Evolutionary conservation across 2,329 filamentous ascomycete species (phyloP), one percentile per base, ranked within the genome.

Genomic region (Cercospora sojina): DNA sequence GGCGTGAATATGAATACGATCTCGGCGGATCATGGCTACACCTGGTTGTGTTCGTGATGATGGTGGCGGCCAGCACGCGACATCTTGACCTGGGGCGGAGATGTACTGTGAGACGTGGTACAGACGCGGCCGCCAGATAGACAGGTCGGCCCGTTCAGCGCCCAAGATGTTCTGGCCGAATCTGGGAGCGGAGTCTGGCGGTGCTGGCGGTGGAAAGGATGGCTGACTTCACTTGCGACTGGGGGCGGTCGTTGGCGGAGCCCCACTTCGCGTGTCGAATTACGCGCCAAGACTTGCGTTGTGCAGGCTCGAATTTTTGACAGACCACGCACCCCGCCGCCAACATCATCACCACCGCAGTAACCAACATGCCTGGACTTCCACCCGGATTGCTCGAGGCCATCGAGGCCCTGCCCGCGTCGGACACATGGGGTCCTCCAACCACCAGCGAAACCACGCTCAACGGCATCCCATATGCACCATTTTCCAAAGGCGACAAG

Each of bases 401-500:
- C 64, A 81, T 84, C 69, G 78, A 80, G 67, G 76, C 80, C 38
- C 77, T 84, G 62, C 82, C 82, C 62, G 64, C 71, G 62, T 79
- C 77, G 67, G 80, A 81, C 69, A 78, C 78, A 71, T 99, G 95
- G 95, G 95, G 95, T 67, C 94, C 94, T 62, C 80, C 91, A 68
- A 87, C 90, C 73, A 90, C 93, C 68, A 88, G 83, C 75, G 92
- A 97, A 79, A 96, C 92, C 71, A 97, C 91, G 69, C 87, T 98
- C 76, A 90, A 96, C 79, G 95, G 95, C 78, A 92, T 98, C 59
- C 95, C 95, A 43, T 99, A 97, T 80, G 95, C 95, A 74, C 95
- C 95, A 68, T 99, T 95, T 85, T 97, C 93, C 73, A 99, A 99
- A 83, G 93, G 92, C 79, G 95, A 99, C 85, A 98, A 97, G 86